Evolutionary conservation across 2,329 filamentous ascomycete species (phyloP), one percentile per base, ranked within the genome.

Genomic region (Raffaelea albimanens): DNA sequence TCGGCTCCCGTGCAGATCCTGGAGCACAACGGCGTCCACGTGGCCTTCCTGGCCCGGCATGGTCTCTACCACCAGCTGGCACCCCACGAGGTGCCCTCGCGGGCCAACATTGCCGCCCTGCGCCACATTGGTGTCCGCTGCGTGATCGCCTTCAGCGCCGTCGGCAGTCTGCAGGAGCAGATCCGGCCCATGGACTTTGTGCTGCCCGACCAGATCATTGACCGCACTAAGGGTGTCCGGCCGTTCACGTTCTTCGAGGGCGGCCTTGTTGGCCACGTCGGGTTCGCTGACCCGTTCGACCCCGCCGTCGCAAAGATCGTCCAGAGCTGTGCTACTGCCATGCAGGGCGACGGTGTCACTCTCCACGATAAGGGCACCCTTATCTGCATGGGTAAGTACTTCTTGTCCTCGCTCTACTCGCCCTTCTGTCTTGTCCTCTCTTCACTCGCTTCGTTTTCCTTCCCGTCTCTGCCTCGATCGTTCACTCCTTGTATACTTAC

Each of bases 31-130:
- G 85, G 85, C 56, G 80, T 83, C 40, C 80, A 86, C 53, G 79
- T 98, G 53, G 93, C 93, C 48, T 98, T 98, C 73, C 80, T 98
- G 57, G 88, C 90, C 53, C 88, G 93, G 40, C 93, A 98, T 68
- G 93, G 93, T 55, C 64, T 81, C 13, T 75, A 93, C 76, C 93
- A 98, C 71, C 79, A 96, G 67, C 76, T 86, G 56, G 88, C 90
- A 5, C 93, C 93, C 0, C 90, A 96, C 62, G 93, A 98, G 68
- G 86, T 98, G n/a, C 89, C 90, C 50, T 80, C 83, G 55, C 87
- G 87, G 54, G 93, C 93, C 67, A 98, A 97, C 72, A 95, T 98
- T 60, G 91, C 93, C n/a, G 93, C 93, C n/a, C 75, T 98, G 53
- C 83, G 93, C 55, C 82, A 80, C 58, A 75, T 98, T 52, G 93